Conservation (phyloP, 441 rosid species). For the Bruguiera hainesii region DNA sequence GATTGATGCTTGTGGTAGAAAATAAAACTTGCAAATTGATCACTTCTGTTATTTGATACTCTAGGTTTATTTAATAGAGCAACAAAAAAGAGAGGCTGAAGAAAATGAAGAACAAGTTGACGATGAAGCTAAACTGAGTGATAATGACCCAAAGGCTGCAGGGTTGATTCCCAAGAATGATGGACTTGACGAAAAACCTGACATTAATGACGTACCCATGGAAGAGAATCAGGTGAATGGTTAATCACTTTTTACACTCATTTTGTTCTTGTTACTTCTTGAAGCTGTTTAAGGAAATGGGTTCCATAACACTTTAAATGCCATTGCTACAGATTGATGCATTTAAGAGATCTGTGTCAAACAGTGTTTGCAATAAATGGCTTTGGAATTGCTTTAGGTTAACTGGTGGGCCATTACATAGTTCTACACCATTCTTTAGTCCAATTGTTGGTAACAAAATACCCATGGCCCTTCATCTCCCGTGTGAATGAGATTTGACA, state of each 20-base stretch:
- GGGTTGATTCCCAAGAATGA: slow-evolving; percentile 39
- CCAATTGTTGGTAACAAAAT: not conserved
- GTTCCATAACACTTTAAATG: too few relatives aligned
- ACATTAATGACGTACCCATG: slow-evolving; percentile 68
- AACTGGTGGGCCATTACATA: not conserved
- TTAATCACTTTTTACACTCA: not conserved
- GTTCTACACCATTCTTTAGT: not conserved
- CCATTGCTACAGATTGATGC: not conserved
- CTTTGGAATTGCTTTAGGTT: slow-evolving; percentile 1
- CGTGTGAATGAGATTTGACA: not conserved
- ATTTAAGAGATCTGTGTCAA: not conserved
- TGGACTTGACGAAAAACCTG: slow-evolving; percentile 62
- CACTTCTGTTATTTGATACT: slow-evolving; percentile 25
- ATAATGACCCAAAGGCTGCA: slow-evolving; percentile 27
- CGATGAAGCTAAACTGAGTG: slow-evolving; percentile 48
- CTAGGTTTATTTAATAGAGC: slow-evolving; percentile 78
- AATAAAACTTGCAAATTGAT: not conserved
- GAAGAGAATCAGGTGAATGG: slow-evolving; percentile 66
- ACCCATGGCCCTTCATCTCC: not conserved
- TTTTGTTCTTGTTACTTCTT: not conserved
- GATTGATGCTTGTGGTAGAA: too few relatives aligned
- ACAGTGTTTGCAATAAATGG: not conserved
- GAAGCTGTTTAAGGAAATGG: not conserved
- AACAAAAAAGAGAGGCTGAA: slow-evolving; percentile 45
- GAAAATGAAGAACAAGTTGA: slow-evolving; percentile 56